A percentile compares a stretch with the other conserved stretches of the same genome.
These are phyloP conservation scores for Cutaneotrichosporon sp. DNA, from an alignment of 1,284 basidiomycete genomes.

Conservation along the genomic window DNA sequence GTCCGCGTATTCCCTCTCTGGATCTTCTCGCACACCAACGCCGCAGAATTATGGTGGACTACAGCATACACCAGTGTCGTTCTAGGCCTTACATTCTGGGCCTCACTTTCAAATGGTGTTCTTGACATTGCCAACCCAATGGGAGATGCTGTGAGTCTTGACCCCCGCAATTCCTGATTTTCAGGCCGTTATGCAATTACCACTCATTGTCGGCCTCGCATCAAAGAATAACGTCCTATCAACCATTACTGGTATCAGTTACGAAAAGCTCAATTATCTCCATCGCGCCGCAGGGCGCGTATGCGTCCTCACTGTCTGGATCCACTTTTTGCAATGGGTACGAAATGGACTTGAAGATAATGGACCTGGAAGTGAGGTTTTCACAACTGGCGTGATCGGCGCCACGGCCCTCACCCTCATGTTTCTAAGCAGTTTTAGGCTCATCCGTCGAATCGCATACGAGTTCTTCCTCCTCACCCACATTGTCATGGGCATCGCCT, in stretches of 20 bases:
- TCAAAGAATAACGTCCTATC: constrained; percentile 66
- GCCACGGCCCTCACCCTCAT: constrained; percentile 53
- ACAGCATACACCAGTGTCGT: constrained; percentile 20
- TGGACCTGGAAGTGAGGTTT: constrained; percentile 19
- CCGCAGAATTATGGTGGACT: constrained; percentile 24
- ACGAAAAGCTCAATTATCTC: constrained; percentile 58
- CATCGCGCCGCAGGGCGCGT: constrained; percentile 41
- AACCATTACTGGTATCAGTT: constrained; percentile 62
- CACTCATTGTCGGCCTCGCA: constrained; percentile 64
- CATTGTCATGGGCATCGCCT: constrained; percentile 50
- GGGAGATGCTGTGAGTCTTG: constrained; percentile 15
- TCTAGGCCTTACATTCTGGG: constrained; percentile 20
- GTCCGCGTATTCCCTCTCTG: constrained; percentile 22
- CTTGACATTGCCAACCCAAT: constrained; percentile 26
- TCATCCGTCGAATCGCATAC: constrained; percentile 54
- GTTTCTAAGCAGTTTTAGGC: constrained; percentile 52
- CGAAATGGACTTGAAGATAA: constrained; percentile 22
- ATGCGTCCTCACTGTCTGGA: constrained; percentile 37
- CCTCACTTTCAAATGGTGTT: constrained; percentile 4
- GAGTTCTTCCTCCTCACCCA: constrained; percentile 58
- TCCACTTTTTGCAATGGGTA: constrained; percentile 36
- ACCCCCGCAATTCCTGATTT: background rate
- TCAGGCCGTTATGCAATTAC: constrained; percentile 57
- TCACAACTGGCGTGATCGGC: constrained; percentile 18
- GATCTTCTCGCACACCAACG: constrained; percentile 17